Conservation (phyloP, 495 filamentous ascomycete species). For the Hypomontagnella submonticulosa region DNA sequence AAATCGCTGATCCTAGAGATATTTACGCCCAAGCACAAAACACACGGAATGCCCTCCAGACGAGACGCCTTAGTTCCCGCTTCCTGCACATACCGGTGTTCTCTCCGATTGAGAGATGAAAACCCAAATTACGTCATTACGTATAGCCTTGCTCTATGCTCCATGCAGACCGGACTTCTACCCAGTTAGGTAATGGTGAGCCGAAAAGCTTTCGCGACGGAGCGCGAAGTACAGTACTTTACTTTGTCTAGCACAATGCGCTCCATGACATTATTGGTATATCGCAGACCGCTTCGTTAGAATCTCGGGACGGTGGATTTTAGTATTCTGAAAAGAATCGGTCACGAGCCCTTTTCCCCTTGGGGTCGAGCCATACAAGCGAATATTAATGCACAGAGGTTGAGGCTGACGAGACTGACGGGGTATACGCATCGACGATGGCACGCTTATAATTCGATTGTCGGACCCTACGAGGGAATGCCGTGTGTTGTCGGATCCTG, state of each 20-base stretch:
- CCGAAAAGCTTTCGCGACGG: constrained; percentile 24
- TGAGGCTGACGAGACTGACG: constrained; percentile 9
- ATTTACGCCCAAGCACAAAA: constrained; percentile 8
- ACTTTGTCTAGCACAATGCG: constrained; percentile 11
- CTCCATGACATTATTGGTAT: constrained; percentile 17
- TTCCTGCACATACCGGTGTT: constrained; percentile 1
- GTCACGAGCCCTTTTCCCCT: constrained; percentile 34
- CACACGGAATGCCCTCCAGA: constrained; percentile 21
- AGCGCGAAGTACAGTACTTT: constrained; percentile 16
- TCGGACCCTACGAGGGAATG: constrained; percentile 36
- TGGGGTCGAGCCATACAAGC: constrained; percentile 8
- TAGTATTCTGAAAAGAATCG: constrained; percentile 2
- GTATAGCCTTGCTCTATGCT: constrained; percentile 11
- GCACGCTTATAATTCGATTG: constrained; percentile 44
- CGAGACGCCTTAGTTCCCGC: background rate
- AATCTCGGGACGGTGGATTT: constrained; percentile 1
- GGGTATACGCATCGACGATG: constrained; percentile 41
- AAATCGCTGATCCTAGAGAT: background rate
- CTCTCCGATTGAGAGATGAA: constrained; percentile 13
- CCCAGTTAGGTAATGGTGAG: constrained; percentile 33
- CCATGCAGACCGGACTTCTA: constrained; percentile 4
- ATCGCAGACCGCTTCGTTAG: constrained; percentile 31
- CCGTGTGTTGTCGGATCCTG: constrained; percentile 29
- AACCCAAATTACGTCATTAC: constrained; percentile 27
- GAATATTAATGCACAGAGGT: constrained; percentile 15